Percentiles rank a stretch among this genome's conserved stretches.
Evolutionary conservation across 2,329 filamentous ascomycete genomes (phyloP).

Genomic region (Alternaria burnsii): DNA sequence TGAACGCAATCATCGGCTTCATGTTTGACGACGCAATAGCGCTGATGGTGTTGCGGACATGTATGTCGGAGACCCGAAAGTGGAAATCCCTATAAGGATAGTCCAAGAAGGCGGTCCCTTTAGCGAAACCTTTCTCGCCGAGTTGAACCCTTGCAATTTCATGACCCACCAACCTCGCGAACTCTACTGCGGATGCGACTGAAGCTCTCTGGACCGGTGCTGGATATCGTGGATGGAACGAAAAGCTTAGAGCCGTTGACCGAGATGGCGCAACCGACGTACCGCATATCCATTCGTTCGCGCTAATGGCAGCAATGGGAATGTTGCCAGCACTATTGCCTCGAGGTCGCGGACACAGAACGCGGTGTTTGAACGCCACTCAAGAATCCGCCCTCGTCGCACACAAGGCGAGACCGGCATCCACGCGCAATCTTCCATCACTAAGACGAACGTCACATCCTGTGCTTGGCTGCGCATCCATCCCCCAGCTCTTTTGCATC

Average conservation of each 20-base stretch:
- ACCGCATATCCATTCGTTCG: slow-evolving; percentile 2
- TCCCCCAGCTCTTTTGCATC: neutral
- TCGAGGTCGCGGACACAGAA: neutral
- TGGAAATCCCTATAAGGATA: slow-evolving; percentile 7
- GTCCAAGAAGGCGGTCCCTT: slow-evolving; percentile 4
- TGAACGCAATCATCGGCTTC: neutral
- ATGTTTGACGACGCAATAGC: slow-evolving; percentile 5
- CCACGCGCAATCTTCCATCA: neutral
- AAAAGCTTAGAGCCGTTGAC: neutral
- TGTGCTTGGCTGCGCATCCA: neutral
- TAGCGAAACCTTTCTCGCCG: slow-evolving; percentile 15
- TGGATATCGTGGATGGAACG: neutral
- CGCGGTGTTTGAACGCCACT: neutral
- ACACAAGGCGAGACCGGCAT: slow-evolving; percentile 3
- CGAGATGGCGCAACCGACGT: neutral
- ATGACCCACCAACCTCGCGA: slow-evolving; percentile 3
- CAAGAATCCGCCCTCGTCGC: neutral
- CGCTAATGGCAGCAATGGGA: neutral
- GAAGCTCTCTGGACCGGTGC: neutral
- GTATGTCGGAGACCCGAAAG: slow-evolving; percentile 14
- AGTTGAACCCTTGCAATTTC: slow-evolving; percentile 14
- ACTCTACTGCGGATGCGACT: neutral
- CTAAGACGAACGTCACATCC: neutral
- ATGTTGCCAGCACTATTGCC: neutral
- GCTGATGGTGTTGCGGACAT: slow-evolving; percentile 14